Evolutionary conservation across 2,329 filamentous ascomycete genomes (phyloP).

Genomic region (Kalaharituber pfeilii): DNA sequence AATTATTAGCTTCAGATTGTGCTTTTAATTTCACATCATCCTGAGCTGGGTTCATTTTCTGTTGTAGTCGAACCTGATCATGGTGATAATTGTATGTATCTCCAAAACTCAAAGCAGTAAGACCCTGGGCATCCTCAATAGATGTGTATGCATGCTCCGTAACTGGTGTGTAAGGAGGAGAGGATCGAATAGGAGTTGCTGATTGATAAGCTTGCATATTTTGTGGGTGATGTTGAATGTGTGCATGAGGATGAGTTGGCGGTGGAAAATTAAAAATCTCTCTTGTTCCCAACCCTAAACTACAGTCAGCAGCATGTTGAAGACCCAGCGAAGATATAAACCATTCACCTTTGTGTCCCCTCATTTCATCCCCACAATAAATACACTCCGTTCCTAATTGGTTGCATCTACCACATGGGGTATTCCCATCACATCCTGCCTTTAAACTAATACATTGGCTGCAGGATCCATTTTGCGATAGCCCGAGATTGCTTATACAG

Average conservation of each 20-base stretch:
- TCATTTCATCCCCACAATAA: constrained; percentile 7
- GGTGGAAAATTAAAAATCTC: constrained; percentile 18
- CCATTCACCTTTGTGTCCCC: constrained; percentile 6
- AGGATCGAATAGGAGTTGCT: neutral
- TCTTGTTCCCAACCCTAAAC: neutral
- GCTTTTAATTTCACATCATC: neutral
- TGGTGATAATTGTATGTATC: neutral
- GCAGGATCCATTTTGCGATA: constrained; percentile 30
- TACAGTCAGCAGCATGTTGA: constrained; percentile 8
- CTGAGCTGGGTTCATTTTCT: neutral
- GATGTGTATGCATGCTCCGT: neutral
- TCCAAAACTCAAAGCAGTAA: neutral
- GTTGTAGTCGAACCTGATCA: neutral
- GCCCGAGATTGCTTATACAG: neutral
- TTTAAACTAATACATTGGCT: constrained; percentile 20
- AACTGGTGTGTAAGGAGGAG: neutral
- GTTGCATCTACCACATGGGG: constrained; percentile 19
- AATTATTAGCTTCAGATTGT: neutral
- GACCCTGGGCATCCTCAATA: neutral
- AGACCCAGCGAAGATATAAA: constrained; percentile 5
- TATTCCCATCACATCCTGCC: constrained; percentile 18
- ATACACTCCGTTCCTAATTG: constrained; percentile 18
- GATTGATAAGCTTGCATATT: neutral
- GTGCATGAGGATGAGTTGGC: constrained; percentile 13
- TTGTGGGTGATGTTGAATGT: constrained; percentile 5